Conservation (phyloP, 257 asterid genomes). For the Nicotiana knightiana region DNA sequence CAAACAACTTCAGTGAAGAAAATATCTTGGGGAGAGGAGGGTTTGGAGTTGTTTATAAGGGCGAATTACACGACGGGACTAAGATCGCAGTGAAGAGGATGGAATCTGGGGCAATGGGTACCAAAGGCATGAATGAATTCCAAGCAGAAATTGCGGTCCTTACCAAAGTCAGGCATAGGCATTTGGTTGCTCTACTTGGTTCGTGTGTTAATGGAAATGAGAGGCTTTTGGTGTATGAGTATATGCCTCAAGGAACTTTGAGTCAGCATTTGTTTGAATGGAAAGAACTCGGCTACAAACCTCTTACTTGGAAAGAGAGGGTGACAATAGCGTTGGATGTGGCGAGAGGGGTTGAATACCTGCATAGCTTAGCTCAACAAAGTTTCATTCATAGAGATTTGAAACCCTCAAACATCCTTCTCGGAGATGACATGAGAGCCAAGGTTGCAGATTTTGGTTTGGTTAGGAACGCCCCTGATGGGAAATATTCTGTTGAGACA, state of each 20-base stretch:
- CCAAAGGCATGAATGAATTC: constrained; percentile 88
- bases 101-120: constrained; percentile 86
- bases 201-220: constrained; percentile 76
- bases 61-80: constrained; percentile 91
- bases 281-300: constrained; percentile 45
- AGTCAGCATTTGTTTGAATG: constrained; percentile 84
- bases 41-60: constrained; percentile 84
- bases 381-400: constrained; percentile 92
- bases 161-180: constrained; percentile 88
- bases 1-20: constrained; percentile 59
- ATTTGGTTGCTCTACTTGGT: constrained; percentile 93
- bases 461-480: constrained; percentile 89
- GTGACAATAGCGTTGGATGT: constrained; percentile 86
- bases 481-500: constrained; percentile 89
- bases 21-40: constrained; percentile 88
- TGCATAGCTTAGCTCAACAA: constrained; percentile 90
- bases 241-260: constrained; percentile 92
- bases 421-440: constrained; percentile 89
- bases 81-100: constrained; percentile 91
- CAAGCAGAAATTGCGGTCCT: constrained; percentile 93
- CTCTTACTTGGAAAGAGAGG: constrained; percentile 82
- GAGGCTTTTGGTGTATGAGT: constrained; percentile 91
- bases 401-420: constrained; percentile 86
- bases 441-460: constrained; percentile 96
- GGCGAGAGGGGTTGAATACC: constrained; percentile 92